phyloP scores from a whole-genome alignment of 805 yeast species.

The Yamadazyma akitaensis region DNA sequence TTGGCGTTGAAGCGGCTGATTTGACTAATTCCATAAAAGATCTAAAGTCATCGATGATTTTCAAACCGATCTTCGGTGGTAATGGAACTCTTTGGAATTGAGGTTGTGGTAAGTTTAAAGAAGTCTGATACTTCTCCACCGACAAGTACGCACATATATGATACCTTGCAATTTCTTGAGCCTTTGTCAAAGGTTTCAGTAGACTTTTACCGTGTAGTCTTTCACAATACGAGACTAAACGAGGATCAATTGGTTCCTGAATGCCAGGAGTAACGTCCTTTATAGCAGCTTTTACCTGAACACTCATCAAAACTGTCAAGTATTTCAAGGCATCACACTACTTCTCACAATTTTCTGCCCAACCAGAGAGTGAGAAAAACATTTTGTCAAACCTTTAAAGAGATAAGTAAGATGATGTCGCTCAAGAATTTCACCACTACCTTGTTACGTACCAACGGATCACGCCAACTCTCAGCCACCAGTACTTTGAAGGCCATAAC shows the following conservation, averaged over 20 bases:
- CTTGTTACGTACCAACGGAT: background rate
- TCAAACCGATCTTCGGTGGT: constrained; percentile 42
- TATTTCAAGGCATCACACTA: constrained; percentile 1
- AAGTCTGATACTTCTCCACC: constrained; percentile 42
- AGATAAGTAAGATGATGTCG: constrained; percentile 1
- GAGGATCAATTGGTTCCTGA: constrained; percentile 42
- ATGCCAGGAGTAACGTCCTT: constrained; percentile 50
- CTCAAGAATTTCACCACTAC: constrained; percentile 3
- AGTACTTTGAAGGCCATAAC: constrained; percentile 7
- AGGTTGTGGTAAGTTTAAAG: constrained; percentile 48
- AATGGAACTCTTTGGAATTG: constrained; percentile 53
- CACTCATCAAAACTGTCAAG: constrained; percentile 9
- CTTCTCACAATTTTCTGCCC: constrained; percentile 4
- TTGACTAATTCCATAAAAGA: constrained; percentile 20
- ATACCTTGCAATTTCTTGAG: constrained; percentile 61
- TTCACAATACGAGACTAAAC: constrained; percentile 31
- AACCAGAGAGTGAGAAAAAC: constrained; percentile 14
- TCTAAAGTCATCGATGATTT: constrained; percentile 46
- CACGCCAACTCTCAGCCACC: constrained; percentile 3
- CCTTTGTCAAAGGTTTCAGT: constrained; percentile 46
- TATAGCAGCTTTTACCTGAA: constrained; percentile 31
- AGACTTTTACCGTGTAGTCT: constrained; percentile 51
- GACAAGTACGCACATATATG: constrained; percentile 68
- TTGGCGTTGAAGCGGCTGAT: constrained; percentile 18
- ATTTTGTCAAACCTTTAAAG: background rate